Evolutionary conservation across 257 asterid species (phyloP), one percentile per base, ranked within the genome.

Genomic region (Solanum habrochaites): DNA sequence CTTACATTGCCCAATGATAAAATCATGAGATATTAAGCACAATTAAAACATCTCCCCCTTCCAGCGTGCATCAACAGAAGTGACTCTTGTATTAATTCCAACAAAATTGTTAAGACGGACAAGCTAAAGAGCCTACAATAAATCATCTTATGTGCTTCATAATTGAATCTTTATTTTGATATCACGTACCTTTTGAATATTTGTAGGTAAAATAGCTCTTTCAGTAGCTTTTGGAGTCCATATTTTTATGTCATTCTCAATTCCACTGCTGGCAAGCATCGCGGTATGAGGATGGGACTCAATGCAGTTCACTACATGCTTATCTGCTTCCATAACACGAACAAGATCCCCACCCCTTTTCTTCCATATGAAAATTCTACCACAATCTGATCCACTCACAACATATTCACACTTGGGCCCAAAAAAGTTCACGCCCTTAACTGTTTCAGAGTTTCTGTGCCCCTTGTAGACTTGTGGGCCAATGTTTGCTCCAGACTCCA

Each of bases 361-460:
- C 85, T 92, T 97, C 99, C 99, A 97, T 86, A 97, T 93, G 90
- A 94, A 97, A 87, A 97, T 95, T 52, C 98, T 89, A 70, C 99
- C 99, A 94, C 99, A 95, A 69, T 95, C 98, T 27, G 99, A 97
- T 74, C 99, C 98, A 83, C 98, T 95, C 89, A 93, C 93, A 73
- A 97, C 96, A 91, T 95, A 97, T 83, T 97, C 99, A 69, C 94
- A 89, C 86, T 87, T 97, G 23, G 99, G 98, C 86, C 99, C 99
- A 89, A 93, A 93, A 89, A 97, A 95, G 78, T 88, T 92, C 74
- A 96, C 99, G 15, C 97, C 98, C 91, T 94, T 95, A 89, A 97
- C 95, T 13, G 99, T 97, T 85, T 93, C 94, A 49, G 85, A 86
- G 92, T 97, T 97, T 86, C 77, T 87, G 85, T 95, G 99, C 89